Evolutionary conservation across 2,329 filamentous ascomycete genomes (phyloP).

Genomic region (Botrytis byssoidea): DNA sequence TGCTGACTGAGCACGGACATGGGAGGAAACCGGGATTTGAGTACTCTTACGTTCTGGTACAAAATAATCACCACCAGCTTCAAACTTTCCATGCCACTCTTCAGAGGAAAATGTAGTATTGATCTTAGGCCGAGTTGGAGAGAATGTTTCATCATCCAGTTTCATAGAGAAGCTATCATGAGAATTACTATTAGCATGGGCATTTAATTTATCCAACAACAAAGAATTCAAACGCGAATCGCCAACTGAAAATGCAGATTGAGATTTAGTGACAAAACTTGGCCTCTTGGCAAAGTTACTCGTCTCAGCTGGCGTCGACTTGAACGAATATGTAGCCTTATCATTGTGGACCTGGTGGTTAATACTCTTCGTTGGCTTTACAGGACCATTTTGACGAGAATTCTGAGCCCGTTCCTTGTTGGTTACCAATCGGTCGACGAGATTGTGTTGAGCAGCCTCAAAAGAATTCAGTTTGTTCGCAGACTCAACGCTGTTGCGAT

Average conservation of each 20-base stretch:
- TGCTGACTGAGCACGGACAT: constrained; percentile 33
- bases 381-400: constrained; percentile 3
- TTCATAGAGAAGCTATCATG: constrained; percentile 43
- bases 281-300: constrained; percentile 28
- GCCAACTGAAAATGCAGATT: constrained; percentile 21
- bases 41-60: constrained; percentile 30
- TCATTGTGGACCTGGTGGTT: neutral
- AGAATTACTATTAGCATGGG: constrained; percentile 35
- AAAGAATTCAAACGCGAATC: constrained; percentile 20
- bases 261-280: constrained; percentile 20
- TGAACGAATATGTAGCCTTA: constrained; percentile 15
- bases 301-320: constrained; percentile 19
- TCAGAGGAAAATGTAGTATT: constrained; percentile 59
- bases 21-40: constrained; percentile 21
- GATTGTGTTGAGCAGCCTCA: constrained; percentile 29
- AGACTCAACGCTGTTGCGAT: neutral
- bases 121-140: constrained; percentile 46
- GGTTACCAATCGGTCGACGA: constrained; percentile 31
- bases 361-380: constrained; percentile 3
- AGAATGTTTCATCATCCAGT: constrained; percentile 45
- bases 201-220: constrained; percentile 18
- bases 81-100: constrained; percentile 43
- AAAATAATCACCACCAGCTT: constrained; percentile 37
- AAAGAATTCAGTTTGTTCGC: constrained; percentile 30
- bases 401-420: constrained; percentile 26